A percentile compares a stretch with the other conserved stretches of the same genome.
These are phyloP conservation scores for Hypoxylon sp. DNA, from an alignment of 2,329 filamentous ascomycete genomes.

Conservation along the genomic window DNA sequence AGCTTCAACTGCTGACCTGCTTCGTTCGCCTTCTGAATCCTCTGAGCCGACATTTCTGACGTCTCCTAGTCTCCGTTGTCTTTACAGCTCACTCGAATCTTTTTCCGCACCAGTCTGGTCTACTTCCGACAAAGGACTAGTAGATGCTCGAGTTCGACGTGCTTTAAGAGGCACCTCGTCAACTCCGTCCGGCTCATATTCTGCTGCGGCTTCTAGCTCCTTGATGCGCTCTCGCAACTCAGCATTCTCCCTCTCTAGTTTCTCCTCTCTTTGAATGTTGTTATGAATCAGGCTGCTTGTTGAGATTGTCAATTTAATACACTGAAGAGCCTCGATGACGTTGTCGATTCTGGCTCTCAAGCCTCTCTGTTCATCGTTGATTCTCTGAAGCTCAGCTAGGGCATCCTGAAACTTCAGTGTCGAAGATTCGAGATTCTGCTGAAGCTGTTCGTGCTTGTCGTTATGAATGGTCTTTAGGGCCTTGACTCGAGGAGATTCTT, in stretches of 20 bases:
- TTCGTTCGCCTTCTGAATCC: not conserved
- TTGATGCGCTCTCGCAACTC: conserved; percentile 7
- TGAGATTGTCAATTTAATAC: not conserved
- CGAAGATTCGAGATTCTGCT: not conserved
- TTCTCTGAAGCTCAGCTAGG: conserved; percentile 1
- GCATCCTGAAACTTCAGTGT: not conserved
- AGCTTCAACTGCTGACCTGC: not conserved
- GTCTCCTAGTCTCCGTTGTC: not conserved
- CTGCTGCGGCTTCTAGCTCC: not conserved
- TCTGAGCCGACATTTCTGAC: not conserved
- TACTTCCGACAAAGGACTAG: not conserved
- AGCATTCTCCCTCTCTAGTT: conserved; percentile 4
- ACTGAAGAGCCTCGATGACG: not conserved
- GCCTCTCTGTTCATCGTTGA: not conserved
- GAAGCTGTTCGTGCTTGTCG: not conserved
- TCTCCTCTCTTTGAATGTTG: conserved; percentile 1
- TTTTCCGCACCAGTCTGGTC: not conserved
- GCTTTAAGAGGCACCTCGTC: not conserved
- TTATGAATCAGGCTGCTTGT: not conserved
- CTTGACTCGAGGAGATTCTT: conserved; percentile 4
- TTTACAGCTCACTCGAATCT: not conserved
- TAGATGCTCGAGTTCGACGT: not conserved
- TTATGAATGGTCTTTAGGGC: not conserved
- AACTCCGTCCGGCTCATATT: not conserved
- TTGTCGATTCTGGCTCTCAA: not conserved